These are phyloP conservation scores for Candida mesenterica DNA, from an alignment of 1,139 yeast genomes.

Conservation along the genomic window DNA sequence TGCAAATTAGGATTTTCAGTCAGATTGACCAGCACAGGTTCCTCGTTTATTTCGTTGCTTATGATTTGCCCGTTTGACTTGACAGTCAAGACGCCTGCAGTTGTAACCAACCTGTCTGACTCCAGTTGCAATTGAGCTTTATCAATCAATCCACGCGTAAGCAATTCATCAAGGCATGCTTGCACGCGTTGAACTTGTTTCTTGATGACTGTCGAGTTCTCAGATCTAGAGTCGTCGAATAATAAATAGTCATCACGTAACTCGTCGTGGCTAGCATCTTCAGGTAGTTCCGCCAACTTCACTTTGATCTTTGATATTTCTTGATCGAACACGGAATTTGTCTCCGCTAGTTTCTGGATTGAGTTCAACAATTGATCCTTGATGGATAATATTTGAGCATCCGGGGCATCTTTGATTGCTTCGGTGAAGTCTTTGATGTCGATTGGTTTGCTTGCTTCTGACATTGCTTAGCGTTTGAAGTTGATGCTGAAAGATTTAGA, in stretches of 20 bases:
- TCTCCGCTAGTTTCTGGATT: slow-evolving; percentile 28
- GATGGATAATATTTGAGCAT: slow-evolving; percentile 27
- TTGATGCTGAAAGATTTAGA: neutral
- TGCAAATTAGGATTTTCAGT: neutral
- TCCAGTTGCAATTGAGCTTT: slow-evolving; percentile 1
- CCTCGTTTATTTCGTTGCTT: too few relatives aligned
- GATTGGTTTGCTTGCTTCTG: slow-evolving; percentile 24
- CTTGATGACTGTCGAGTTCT: slow-evolving; percentile 31
- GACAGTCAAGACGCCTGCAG: neutral
- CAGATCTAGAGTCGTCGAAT: slow-evolving; percentile 31
- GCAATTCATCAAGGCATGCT: slow-evolving; percentile 26
- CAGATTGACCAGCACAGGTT: too few relatives aligned
- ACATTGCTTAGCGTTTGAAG: slow-evolving; percentile 12
- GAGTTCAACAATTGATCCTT: slow-evolving; percentile 27
- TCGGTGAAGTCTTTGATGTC: slow-evolving; percentile 24
- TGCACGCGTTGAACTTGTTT: slow-evolving; percentile 27
- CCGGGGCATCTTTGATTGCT: slow-evolving; percentile 37
- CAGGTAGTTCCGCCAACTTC: slow-evolving; percentile 11
- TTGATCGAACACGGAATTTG: slow-evolving; percentile 27
- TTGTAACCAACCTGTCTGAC: neutral
- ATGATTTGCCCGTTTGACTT: neutral
- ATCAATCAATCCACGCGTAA: slow-evolving; percentile 24
- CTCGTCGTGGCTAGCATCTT: slow-evolving; percentile 11
- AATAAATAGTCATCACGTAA: slow-evolving; percentile 25
- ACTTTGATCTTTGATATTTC: slow-evolving; percentile 24